These are phyloP conservation scores for Xylariaceae sp. DNA, from an alignment of 2,329 filamentous ascomycete genomes.

Conservation along the genomic window DNA sequence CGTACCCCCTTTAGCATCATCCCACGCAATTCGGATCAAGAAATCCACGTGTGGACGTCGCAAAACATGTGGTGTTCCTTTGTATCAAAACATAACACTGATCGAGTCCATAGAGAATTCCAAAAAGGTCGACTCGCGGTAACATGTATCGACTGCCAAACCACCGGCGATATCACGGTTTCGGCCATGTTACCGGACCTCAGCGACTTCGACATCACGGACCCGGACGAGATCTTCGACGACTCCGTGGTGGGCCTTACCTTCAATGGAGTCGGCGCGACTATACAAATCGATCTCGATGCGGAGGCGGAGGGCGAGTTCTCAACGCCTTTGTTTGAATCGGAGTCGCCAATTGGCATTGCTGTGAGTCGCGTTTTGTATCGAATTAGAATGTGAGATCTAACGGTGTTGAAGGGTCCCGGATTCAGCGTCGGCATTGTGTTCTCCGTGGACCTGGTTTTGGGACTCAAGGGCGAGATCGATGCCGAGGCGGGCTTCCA, in stretches of 20 bases:
- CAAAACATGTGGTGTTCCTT: not conserved
- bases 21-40: not conserved
- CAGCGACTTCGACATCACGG: conserved; percentile 21
- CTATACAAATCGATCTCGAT: conserved; percentile 22
- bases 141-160: conserved; percentile 25
- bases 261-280: conserved; percentile 28
- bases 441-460: conserved; percentile 26
- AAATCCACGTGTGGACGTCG: not conserved
- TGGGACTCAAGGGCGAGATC: conserved; percentile 23
- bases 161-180: conserved; percentile 22
- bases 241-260: conserved; percentile 22
- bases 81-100: not conserved
- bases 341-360: conserved; percentile 25
- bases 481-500: conserved; percentile 25
- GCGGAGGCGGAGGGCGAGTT: conserved; percentile 19
- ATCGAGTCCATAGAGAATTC: conserved; percentile 10
- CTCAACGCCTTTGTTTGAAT: conserved; percentile 21
- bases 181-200: conserved; percentile 26
- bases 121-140: conserved; percentile 17
- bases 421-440: conserved; percentile 25
- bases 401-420: conserved; percentile 17
- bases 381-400: not conserved
- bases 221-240: conserved; percentile 24
- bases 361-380: conserved; percentile 18
- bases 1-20: no score